Percentiles rank a stretch among this genome's conserved stretches.
Conservation (phyloP, 2,329 filamentous ascomycete genomes). For the Curvularia sp. region DNA sequence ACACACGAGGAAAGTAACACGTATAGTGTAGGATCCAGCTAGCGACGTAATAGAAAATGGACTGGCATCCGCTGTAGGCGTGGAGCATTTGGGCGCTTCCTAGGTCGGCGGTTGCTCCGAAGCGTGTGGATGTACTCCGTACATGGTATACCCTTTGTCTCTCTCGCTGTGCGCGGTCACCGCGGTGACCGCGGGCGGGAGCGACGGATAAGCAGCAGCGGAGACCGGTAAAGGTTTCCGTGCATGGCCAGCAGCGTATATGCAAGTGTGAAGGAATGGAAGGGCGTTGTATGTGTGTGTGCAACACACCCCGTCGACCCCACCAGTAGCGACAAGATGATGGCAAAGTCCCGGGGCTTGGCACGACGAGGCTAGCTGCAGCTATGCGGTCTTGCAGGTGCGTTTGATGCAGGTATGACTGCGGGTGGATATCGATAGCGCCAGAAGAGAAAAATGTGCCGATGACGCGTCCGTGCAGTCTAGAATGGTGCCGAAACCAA, state of each 20-base stretch:
- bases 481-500: background rate
- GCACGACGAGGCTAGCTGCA: background rate
- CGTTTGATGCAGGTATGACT: constrained; percentile 2
- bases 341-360: constrained; percentile 2
- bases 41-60: background rate
- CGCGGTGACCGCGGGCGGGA: background rate
- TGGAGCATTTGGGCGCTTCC: background rate
- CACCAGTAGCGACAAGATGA: background rate
- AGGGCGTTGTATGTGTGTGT: constrained; percentile 1
- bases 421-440: constrained; percentile 7
- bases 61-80: background rate
- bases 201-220: background rate
- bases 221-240: background rate
- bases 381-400: background rate
- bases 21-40: background rate
- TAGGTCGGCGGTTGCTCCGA: background rate
- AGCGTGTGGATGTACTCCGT: background rate
- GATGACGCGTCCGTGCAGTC: constrained; percentile 5
- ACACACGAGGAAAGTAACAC: background rate
- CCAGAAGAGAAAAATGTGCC: background rate
- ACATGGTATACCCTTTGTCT: background rate
- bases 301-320: background rate
- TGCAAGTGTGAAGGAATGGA: background rate
- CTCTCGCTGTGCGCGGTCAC: background rate
- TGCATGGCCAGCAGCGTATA: background rate